These are phyloP conservation scores for Stephania cephalantha DNA, from an alignment of 164 flowering plant species.

Conservation along the genomic window DNA sequence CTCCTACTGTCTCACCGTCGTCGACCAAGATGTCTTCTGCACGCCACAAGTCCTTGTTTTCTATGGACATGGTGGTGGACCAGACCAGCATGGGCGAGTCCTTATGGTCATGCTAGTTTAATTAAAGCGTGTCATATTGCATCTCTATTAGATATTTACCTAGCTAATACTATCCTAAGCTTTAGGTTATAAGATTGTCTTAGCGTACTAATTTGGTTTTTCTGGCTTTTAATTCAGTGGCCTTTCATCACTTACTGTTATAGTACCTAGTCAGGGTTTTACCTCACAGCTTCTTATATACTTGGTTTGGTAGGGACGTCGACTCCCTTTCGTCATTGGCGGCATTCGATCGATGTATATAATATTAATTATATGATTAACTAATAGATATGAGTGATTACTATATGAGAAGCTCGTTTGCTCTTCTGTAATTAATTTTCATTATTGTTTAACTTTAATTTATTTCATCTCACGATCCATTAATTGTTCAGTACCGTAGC, in stretches of 20 bases:
- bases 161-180: neutral
- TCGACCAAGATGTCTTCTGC: conserved; percentile 25
- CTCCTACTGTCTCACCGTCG: conserved; percentile 13
- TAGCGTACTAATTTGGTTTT: too few species aligned
- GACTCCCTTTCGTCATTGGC: neutral
- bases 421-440: too few species aligned
- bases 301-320: neutral
- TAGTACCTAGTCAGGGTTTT: neutral
- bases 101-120: conserved; percentile 53
- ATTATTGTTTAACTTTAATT: too few species aligned
- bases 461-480: too few species aligned
- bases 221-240: too few species aligned
- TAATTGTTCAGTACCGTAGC: too few species aligned
- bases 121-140: neutral
- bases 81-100: conserved; percentile 45
- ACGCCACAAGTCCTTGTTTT: conserved; percentile 29
- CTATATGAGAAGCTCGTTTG: neutral
- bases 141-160: neutral
- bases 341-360: neutral
- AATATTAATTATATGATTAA: neutral
- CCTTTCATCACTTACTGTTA: neutral
- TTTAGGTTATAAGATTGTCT: neutral
- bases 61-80: conserved; percentile 38
- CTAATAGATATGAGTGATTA: neutral
- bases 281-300: neutral